These are phyloP conservation scores for Hypoxylon lienhwacheense DNA, from an alignment of 495 filamentous ascomycete species.

Conservation along the genomic window DNA sequence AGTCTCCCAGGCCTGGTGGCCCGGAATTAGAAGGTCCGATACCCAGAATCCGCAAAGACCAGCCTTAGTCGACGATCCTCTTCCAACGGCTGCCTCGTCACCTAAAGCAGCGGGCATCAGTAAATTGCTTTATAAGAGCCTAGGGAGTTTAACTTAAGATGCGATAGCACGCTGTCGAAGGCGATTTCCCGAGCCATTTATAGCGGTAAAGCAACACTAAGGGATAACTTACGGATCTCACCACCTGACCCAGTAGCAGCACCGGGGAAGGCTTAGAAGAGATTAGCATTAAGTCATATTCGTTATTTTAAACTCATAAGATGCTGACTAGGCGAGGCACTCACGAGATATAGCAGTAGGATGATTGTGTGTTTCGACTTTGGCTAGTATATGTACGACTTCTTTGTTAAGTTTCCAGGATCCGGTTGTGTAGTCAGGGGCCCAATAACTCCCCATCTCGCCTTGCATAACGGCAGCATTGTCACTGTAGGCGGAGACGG, in stretches of 20 bases:
- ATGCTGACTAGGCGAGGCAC: not conserved
- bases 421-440: conserved; percentile 78
- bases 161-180: not conserved
- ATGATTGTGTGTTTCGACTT: conserved; percentile 98
- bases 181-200: not conserved
- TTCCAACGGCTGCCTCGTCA: conserved; percentile 91
- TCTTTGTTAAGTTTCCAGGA: conserved; percentile 89
- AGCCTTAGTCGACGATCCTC: conserved; percentile 90
- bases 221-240: conserved; percentile 63
- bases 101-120: conserved; percentile 10
- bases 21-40: conserved; percentile 88
- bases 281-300: conserved; percentile 4
- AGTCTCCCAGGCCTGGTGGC: conserved; percentile 78
- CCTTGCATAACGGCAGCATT: conserved; percentile 94
- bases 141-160: not conserved
- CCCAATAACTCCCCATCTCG: conserved; percentile 74
- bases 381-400: conserved; percentile 81
- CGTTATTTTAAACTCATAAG: not conserved
- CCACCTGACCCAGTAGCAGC: conserved; percentile 95
- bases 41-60: conserved; percentile 92
- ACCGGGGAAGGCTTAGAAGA: conserved; percentile 58
- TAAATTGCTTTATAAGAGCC: not conserved
- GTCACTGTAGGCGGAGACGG: conserved; percentile 93
- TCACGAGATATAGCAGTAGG: conserved; percentile 85
- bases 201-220: not conserved